Evolutionary conservation across 306 rosid genomes (phyloP).

Genomic region (Quercus suber): DNA sequence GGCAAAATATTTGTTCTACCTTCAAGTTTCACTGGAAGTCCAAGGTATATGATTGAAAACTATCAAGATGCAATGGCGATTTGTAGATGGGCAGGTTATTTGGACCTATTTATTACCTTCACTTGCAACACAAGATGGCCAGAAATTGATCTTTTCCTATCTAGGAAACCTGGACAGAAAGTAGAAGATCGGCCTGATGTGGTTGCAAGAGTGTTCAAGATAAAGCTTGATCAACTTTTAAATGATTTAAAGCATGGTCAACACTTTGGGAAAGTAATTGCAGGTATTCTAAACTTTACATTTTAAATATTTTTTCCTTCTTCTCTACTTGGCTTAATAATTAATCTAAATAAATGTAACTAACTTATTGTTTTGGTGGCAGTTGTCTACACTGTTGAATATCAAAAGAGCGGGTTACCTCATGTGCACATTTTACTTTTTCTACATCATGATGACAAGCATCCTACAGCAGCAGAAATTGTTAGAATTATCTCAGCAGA

Average conservation of each 20-base stretch:
- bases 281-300: neutral
- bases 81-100: neutral
- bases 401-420: neutral
- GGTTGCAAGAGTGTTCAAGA: neutral
- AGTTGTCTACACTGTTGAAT: neutral
- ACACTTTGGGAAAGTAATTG: neutral
- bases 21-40: neutral
- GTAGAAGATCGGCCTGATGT: neutral
- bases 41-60: neutral
- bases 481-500: neutral
- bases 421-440: neutral
- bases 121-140: neutral
- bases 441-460: neutral
- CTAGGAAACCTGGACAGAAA: too few relatives aligned
- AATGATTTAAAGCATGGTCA: neutral
- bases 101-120: neutral
- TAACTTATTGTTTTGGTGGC: neutral
- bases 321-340: too few relatives aligned
- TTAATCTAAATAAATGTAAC: neutral
- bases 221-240: neutral
- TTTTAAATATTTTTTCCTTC: too few relatives aligned
- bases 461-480: too few relatives aligned
- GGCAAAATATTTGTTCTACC: neutral
- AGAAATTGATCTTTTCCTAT: neutral
- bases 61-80: too few relatives aligned